Percentiles rank a stretch among this genome's conserved stretches.
Conservation (phyloP, 2,329 filamentous ascomycete species). For the Diaporthe longicolla region DNA sequence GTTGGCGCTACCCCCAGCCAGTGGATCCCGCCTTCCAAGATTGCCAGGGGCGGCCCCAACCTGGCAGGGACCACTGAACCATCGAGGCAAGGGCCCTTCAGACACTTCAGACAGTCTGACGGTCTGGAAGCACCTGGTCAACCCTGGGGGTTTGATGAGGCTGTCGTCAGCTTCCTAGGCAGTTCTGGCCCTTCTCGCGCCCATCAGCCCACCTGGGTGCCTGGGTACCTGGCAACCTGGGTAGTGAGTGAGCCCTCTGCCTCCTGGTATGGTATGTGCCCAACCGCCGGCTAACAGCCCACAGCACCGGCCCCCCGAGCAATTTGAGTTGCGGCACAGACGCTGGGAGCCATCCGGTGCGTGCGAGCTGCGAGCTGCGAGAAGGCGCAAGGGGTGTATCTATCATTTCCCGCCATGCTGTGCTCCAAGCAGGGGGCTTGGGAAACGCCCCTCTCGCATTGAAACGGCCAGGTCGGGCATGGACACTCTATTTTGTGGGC, state of each 20-base stretch:
- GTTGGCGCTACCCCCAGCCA: not conserved
- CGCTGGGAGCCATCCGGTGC: not conserved
- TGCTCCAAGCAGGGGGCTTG: conserved; percentile 4
- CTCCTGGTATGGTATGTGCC: conserved; percentile 22
- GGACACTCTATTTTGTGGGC: conserved; percentile 2
- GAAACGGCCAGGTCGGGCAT: conserved; percentile 14
- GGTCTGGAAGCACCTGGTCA: not conserved
- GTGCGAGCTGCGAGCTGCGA: too few relatives aligned
- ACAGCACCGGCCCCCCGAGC: conserved; percentile 22
- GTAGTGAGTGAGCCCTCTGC: not conserved
- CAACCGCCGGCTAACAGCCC: conserved; percentile 9
- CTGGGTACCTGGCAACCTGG: too few relatives aligned
- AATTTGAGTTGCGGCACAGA: conserved; percentile 17
- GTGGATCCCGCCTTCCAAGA: conserved; percentile 30
- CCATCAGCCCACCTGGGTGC: too few relatives aligned
- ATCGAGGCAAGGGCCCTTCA: not conserved
- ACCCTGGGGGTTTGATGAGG: conserved; percentile 17
- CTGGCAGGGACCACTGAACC: not conserved
- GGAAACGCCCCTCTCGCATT: conserved; percentile 19
- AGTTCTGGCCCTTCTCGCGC: conserved; percentile 16
- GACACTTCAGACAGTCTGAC: conserved; percentile 5
- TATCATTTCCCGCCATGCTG: not conserved
- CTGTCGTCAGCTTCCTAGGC: conserved; percentile 23
- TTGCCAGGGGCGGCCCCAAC: conserved; percentile 24
- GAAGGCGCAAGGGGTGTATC: not conserved